Percentiles rank a stretch among this genome's conserved stretches.
phyloP scores from a whole-genome alignment of 1,284 basidiomycete genomes.

The Apiotrichum gracile region DNA sequence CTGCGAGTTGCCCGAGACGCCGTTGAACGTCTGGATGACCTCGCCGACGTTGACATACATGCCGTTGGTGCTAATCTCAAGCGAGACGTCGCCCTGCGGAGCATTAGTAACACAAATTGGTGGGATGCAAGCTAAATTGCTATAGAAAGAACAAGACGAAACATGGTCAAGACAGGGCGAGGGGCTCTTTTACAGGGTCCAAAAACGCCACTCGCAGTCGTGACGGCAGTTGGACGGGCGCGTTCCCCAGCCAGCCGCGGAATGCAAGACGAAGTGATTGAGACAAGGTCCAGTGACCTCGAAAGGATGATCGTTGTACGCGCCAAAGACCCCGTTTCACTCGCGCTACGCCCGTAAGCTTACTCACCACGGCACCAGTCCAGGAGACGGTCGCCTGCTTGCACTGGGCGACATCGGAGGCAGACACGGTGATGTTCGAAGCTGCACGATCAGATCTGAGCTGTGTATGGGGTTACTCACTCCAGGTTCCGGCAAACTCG shows the following conservation, averaged over 20 bases:
- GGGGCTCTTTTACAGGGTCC: not conserved
- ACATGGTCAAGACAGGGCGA: not conserved
- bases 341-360: not conserved
- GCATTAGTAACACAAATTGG: not conserved
- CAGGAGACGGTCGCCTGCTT: slow-evolving; percentile 35
- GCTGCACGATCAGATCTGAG: too few relatives aligned
- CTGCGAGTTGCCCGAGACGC: slow-evolving; percentile 14
- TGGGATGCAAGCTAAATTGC: not conserved
- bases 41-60: slow-evolving; percentile 34
- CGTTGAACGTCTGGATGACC: slow-evolving; percentile 17
- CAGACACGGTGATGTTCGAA: slow-evolving; percentile 34
- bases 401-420: slow-evolving; percentile 37
- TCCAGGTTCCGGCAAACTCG: slow-evolving; percentile 4
- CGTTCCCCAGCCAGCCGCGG: too few relatives aligned
- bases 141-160: not conserved
- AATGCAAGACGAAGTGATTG: too few relatives aligned
- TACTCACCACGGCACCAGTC: slow-evolving; percentile 34
- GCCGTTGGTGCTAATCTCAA: slow-evolving; percentile 38
- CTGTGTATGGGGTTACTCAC: slow-evolving; percentile 1
- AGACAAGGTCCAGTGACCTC: too few relatives aligned
- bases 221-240: too few relatives aligned
- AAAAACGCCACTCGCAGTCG: too few relatives aligned
- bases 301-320: too few relatives aligned
- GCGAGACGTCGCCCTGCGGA: slow-evolving; percentile 27
- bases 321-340: not conserved